phyloP scores from a whole-genome alignment of 495 filamentous ascomycete species.

The Neohortaea acidophila region DNA sequence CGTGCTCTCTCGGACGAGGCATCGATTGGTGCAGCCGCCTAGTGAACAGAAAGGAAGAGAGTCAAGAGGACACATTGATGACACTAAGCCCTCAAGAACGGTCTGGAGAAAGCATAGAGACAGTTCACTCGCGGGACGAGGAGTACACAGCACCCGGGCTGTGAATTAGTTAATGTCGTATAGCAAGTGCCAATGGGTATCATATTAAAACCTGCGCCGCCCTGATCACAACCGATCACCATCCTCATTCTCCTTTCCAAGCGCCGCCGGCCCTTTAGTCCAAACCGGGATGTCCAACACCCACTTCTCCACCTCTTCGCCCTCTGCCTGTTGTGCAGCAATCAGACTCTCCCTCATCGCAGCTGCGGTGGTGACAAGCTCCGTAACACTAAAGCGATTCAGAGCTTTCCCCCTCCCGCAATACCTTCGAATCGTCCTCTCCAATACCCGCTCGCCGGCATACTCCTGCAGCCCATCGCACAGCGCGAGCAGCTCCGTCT shows the following conservation, averaged over 20 bases:
- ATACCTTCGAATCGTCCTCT: slow-evolving; percentile 18
- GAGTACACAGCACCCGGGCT: too few species aligned
- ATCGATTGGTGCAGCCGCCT: too few species aligned
- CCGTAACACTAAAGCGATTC: slow-evolving; percentile 19
- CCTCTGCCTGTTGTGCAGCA: not conserved
- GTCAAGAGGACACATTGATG: too few species aligned
- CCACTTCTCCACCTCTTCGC: slow-evolving; percentile 19
- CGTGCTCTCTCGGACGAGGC: too few species aligned
- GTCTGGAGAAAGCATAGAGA: too few species aligned
- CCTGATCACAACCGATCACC: too few species aligned
- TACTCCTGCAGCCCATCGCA: slow-evolving; percentile 18
- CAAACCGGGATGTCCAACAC: slow-evolving; percentile 21
- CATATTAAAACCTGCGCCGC: too few species aligned
- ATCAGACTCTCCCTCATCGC: slow-evolving; percentile 11
- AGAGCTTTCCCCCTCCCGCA: slow-evolving; percentile 14
- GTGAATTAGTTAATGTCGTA: too few species aligned
- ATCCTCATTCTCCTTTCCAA: slow-evolving; percentile 12
- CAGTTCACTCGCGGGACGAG: too few species aligned
- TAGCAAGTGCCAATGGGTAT: too few species aligned
- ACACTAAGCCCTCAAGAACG: too few species aligned
- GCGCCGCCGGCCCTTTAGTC: slow-evolving; percentile 6
- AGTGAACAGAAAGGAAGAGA: too few species aligned
- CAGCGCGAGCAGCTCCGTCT: slow-evolving; percentile 14
- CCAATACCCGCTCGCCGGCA: slow-evolving; percentile 17
- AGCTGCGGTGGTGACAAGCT: slow-evolving; percentile 22